These are phyloP conservation scores for Debaryomyces sp. DNA, from an alignment of 1,139 yeast genomes.

Conservation along the genomic window DNA sequence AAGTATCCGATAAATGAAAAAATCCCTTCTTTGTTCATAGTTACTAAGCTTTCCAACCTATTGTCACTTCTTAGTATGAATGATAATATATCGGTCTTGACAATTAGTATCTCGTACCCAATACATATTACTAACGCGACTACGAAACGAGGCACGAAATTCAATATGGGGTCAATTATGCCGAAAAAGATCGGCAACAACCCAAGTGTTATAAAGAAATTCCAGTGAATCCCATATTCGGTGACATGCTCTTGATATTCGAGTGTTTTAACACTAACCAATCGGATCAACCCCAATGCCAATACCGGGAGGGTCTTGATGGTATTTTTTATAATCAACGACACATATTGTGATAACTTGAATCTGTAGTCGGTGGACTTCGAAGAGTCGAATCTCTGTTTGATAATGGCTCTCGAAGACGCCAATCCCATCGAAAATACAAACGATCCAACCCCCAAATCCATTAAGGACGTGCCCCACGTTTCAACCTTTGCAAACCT, in stretches of 20 bases:
- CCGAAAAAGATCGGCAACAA: constrained; percentile 65
- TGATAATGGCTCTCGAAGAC: constrained; percentile 63
- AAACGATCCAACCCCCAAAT: constrained; percentile 97
- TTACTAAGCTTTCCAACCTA: constrained; percentile 56
- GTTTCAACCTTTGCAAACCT: constrained; percentile 96
- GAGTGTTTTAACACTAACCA: constrained; percentile 75
- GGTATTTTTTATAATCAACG: constrained; percentile 47
- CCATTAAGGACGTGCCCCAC: constrained; percentile 99
- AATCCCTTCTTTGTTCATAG: constrained; percentile 86
- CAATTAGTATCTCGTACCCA: constrained; percentile 60
- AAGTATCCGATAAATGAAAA: constrained; percentile 82
- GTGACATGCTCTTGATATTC: constrained; percentile 95
- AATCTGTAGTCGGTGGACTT: constrained; percentile 15
- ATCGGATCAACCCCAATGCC: constrained; percentile 67
- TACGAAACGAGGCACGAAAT: constrained; percentile 56
- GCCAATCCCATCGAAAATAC: constrained; percentile 96
- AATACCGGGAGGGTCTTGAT: constrained; percentile 65
- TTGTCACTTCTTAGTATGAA: constrained; percentile 48
- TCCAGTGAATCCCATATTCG: constrained; percentile 97
- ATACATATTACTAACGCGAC: constrained; percentile 60
- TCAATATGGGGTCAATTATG: constrained; percentile 59
- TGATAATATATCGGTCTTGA: constrained; percentile 27
- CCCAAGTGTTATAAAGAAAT: constrained; percentile 89
- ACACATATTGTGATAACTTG: constrained; percentile 26
- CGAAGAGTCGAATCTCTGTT: constrained; percentile 19